These are phyloP conservation scores for Fusarium sp. DNA, from an alignment of 2,329 filamentous ascomycete species.

Conservation along the genomic window DNA sequence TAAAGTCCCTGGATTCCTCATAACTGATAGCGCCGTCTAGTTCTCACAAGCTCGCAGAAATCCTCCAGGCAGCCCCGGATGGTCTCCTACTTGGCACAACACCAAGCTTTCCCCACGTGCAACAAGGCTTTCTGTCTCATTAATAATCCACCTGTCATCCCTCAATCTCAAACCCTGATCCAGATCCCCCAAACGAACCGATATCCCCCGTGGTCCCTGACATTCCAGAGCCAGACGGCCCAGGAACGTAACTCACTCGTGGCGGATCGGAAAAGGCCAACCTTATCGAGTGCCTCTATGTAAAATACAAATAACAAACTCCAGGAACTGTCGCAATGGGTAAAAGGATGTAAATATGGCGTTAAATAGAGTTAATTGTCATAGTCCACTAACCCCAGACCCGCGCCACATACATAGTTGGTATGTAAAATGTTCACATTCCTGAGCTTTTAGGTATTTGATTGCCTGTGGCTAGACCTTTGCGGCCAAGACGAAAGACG, in stretches of 20 bases:
- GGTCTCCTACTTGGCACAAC: neutral
- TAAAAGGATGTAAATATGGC: neutral
- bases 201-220: neutral
- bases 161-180: neutral
- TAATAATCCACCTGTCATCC: neutral
- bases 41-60: no score
- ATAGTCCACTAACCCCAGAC: neutral
- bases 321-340: neutral
- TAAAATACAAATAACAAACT: neutral
- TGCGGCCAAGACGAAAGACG: constrained; percentile 2
- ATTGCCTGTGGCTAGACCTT: neutral
- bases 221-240: constrained; percentile 1
- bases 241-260: neutral
- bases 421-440: neutral
- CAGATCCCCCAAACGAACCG: neutral
- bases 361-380: neutral
- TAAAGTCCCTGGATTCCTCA: rapidly evolving
- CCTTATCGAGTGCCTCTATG: neutral
- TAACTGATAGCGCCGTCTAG: rapidly evolving
- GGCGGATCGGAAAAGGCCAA: neutral
- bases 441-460: neutral
- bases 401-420: constrained; percentile 16
- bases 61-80: rapidly evolving
- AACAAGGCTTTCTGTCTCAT: neutral
- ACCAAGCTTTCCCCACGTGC: neutral